Conservation (phyloP, 495 filamentous ascomycete genomes). For the Neurospora tetrasperma region DNA sequence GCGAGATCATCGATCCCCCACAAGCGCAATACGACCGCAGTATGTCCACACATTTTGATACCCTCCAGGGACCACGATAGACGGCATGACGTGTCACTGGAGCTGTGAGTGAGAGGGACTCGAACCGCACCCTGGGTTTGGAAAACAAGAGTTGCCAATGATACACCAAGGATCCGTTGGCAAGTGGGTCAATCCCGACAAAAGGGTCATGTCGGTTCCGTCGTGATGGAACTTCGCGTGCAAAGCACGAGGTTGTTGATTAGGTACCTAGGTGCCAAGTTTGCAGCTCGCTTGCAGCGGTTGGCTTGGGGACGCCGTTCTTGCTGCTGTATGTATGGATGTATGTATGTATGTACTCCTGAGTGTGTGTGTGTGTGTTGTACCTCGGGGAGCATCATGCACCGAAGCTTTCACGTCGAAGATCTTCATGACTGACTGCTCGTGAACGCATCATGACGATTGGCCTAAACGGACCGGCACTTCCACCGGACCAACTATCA, state of each 20-base stretch:
- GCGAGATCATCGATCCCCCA: not conserved
- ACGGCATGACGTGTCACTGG: not conserved
- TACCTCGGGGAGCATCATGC: not conserved
- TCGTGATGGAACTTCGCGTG: not conserved
- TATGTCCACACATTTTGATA: not conserved
- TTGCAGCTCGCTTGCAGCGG: not conserved
- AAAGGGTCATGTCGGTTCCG: not conserved
- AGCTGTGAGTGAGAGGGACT: not conserved
- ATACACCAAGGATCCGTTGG: too few species aligned
- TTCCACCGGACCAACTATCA: not conserved
- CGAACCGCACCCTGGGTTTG: not conserved
- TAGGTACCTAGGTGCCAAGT: not conserved
- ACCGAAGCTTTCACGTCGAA: not conserved
- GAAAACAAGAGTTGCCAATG: too few species aligned
- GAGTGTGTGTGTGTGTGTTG: not conserved
- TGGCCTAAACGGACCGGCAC: not conserved
- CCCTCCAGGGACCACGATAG: not conserved
- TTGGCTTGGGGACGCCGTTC: not conserved
- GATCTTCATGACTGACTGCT: not conserved
- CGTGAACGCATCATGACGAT: not conserved
- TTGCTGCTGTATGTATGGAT: not conserved
- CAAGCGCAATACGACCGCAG: not conserved
- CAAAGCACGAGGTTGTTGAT: not conserved
- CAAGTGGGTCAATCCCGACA: too few species aligned
- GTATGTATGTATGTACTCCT: not conserved